Evolutionary conservation across 768 basidiomycete species (phyloP), one percentile per base, ranked within the genome.

Genomic region (Kockovaella imperatae): DNA sequence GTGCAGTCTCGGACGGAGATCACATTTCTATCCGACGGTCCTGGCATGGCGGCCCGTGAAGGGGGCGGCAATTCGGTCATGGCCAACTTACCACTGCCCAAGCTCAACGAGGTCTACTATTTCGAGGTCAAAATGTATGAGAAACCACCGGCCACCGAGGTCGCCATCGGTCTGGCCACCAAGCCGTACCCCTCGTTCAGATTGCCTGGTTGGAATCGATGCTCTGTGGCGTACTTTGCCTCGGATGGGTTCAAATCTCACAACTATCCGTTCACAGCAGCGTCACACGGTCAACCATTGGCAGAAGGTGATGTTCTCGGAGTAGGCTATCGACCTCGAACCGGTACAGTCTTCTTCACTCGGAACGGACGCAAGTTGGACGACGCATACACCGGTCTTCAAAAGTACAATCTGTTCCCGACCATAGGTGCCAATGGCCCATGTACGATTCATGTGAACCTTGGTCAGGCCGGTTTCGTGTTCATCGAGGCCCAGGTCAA

Each of bases 81-180:
- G 74, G 93, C 89, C 42, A 99, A 97, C 69, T 77, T 99, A 8
- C 95, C 95, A 2, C 75, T 99, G 3, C 95, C 95, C 11, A 96
- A 96, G 67, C 77, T 97, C 42, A 99, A 99, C 73, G 95, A 97
- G 70, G 90, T 96, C 11, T 99, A 99, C 69, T 99, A 99, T 69
- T 99, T 87, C 87, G 95, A 99, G 69, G 86, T 89, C 53, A 99
- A 99, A 75, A 87, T 97, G 86, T 97, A 90, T 68, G 95, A 99
- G 73, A 83, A 95, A 46, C 89, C 91, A 11, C 76, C 80, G 52
- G 75, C 79, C 2, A 97, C 91, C 7, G 86, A 78, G 36, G 84
- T 95, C n/a, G 82, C 88, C 28, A 80, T 97, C 41, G 95, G 95
- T 29, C 71, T 99, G 30, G 90, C 93, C 15, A 99, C 95, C 2